Percentiles rank a stretch among this genome's conserved stretches.
Conservation (phyloP, 2,329 filamentous ascomycete species). For the Hypomyces rosellus region DNA sequence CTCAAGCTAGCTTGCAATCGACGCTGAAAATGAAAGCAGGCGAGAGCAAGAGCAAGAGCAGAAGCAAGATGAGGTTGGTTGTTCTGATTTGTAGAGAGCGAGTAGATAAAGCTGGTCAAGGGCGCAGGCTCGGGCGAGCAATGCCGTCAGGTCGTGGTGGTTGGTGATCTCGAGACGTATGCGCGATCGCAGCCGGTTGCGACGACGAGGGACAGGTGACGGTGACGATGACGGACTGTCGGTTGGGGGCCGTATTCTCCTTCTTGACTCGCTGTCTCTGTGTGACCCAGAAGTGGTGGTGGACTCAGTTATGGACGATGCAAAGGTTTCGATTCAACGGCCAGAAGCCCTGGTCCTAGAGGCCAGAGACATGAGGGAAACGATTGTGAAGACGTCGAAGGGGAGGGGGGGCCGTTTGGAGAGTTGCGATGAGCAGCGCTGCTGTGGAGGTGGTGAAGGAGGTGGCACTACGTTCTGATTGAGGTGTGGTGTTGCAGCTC, state of each 20-base stretch:
- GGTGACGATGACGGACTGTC: neutral
- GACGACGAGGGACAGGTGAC: neutral
- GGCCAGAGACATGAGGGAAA: conserved; percentile 12
- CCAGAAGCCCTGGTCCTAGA: conserved; percentile 8
- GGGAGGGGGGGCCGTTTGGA: neutral
- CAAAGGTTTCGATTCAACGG: conserved; percentile 5
- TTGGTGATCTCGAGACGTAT: conserved; percentile 1
- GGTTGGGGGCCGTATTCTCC: neutral
- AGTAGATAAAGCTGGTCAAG: too few relatives aligned
- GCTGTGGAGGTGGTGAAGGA: conserved; percentile 1
- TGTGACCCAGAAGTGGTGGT: too few relatives aligned
- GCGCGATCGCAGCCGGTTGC: conserved; percentile 6
- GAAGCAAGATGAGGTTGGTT: neutral
- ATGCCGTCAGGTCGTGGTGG: neutral
- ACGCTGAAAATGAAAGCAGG: neutral
- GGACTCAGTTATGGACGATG: conserved; percentile 4
- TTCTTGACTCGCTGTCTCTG: too few relatives aligned
- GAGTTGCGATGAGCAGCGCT: neutral
- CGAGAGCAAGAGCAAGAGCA: neutral
- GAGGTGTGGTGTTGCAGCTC: conserved; percentile 10
- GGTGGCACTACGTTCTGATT: conserved; percentile 8
- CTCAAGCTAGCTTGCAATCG: neutral
- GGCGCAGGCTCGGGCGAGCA: too few relatives aligned
- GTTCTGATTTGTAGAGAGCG: too few relatives aligned
- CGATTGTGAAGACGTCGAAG: conserved; percentile 3